Evolutionary conservation across 257 asterid genomes (phyloP).

Genomic region (Leptodermis oblonga): DNA sequence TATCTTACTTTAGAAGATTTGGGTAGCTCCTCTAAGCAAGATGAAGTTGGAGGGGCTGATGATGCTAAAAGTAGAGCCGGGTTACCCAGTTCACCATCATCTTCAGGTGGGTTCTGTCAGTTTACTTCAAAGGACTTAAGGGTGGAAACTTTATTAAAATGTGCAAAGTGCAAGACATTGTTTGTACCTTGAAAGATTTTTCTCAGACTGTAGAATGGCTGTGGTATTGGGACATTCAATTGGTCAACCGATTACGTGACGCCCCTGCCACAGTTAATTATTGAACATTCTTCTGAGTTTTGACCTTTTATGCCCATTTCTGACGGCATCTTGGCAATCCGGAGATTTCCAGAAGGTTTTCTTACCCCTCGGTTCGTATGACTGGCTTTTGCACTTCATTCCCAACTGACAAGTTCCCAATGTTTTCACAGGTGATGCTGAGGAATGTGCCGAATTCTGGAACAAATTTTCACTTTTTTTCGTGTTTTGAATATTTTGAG

Average conservation of each 20-base stretch:
- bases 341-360: conserved; percentile 51
- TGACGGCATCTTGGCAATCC: conserved; percentile 64
- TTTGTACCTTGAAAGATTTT: conserved; percentile 62
- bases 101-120: conserved; percentile 99
- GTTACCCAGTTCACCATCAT: conserved; percentile 78
- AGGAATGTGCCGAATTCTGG: conserved; percentile 32
- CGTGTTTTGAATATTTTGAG: conserved; percentile 21
- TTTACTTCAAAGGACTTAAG: conserved; percentile 79
- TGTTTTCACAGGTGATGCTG: conserved; percentile 70
- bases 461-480: conserved; percentile 23
- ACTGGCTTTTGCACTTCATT: conserved; percentile 63
- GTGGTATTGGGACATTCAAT: conserved; percentile 90
- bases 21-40: conserved; percentile 65
- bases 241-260: conserved; percentile 64
- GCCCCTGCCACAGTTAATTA: conserved; percentile 90
- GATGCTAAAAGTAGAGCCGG: conserved; percentile 60
- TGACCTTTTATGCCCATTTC: conserved; percentile 49
- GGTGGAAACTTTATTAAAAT: conserved; percentile 67
- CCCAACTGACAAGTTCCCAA: conserved; percentile 59
- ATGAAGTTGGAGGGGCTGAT: conserved; percentile 68
- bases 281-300: conserved; percentile 56
- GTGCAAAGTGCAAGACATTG: conserved; percentile 65
- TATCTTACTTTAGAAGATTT: conserved; percentile 53
- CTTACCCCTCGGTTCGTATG: conserved; percentile 90
- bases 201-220: conserved; percentile 86